Evolutionary conservation across 2,329 filamentous ascomycete species (phyloP).

Genomic region (Trichoderma aggressivum): DNA sequence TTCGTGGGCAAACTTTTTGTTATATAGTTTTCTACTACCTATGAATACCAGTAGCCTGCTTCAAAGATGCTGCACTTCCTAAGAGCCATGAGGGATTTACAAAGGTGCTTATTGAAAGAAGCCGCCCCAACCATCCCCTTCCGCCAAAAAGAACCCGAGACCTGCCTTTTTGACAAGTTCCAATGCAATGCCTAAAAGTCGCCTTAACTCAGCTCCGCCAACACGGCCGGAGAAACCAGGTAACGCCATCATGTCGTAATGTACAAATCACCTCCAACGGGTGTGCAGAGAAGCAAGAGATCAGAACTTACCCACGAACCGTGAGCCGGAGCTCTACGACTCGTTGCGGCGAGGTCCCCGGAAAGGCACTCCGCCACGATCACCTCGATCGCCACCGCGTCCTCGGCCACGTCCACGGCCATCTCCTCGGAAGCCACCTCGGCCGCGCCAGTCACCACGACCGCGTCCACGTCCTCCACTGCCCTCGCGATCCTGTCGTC

Average conservation of each 20-base stretch:
- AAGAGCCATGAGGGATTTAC: slow-evolving; percentile 19
- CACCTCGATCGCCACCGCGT: slow-evolving; percentile 28
- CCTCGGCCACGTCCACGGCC: slow-evolving; percentile 42
- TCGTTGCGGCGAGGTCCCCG: slow-evolving; percentile 39
- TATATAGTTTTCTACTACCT: slow-evolving; percentile 15
- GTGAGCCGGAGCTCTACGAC: slow-evolving; percentile 32
- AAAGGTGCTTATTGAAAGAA: slow-evolving; percentile 19
- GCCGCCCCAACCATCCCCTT: slow-evolving; percentile 18
- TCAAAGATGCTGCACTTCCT: slow-evolving; percentile 17
- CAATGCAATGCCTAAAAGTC: slow-evolving; percentile 31
- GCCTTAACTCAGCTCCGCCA: slow-evolving; percentile 25
- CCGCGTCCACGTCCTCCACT: slow-evolving; percentile 42
- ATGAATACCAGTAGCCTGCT: slow-evolving; percentile 19
- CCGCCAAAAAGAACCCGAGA: slow-evolving; percentile 19
- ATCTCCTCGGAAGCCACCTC: slow-evolving; percentile 49
- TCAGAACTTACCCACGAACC: slow-evolving; percentile 28
- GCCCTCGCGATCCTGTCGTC: slow-evolving; percentile 52
- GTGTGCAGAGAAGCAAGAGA: slow-evolving; percentile 31
- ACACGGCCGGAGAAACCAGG: slow-evolving; percentile 28
- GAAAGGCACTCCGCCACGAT: slow-evolving; percentile 34
- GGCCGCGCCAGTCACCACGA: slow-evolving; percentile 49
- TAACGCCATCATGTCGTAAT: slow-evolving; percentile 41
- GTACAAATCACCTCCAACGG: slow-evolving; percentile 36
- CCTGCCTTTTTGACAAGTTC: slow-evolving; percentile 17
- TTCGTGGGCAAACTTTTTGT: slow-evolving; percentile 8